Percentiles rank a stretch among this genome's conserved stretches.
Evolutionary conservation across 2,329 filamentous ascomycete genomes (phyloP).

Genomic region (Aspergillus sp.): DNA sequence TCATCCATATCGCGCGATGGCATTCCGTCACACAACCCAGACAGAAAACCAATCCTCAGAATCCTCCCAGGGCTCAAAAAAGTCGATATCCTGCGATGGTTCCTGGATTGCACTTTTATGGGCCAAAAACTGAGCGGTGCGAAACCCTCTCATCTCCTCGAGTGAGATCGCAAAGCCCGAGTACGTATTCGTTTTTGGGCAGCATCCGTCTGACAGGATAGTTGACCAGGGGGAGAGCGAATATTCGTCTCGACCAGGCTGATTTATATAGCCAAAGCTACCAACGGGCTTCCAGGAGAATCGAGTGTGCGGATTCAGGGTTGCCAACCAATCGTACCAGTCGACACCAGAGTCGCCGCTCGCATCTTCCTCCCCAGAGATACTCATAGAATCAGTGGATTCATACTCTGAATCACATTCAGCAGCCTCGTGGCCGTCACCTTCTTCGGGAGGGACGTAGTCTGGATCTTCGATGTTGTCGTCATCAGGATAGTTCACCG

Average conservation of each 20-base stretch:
- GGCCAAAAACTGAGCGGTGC: slow-evolving; percentile 14
- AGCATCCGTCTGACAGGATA: background rate
- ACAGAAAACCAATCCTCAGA: slow-evolving; percentile 12
- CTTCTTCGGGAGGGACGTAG: background rate
- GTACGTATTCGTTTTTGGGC: slow-evolving; percentile 3
- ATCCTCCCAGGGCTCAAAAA: slow-evolving; percentile 10
- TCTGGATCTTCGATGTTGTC: slow-evolving; percentile 2
- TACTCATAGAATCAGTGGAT: background rate
- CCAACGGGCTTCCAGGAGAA: background rate
- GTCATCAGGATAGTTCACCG: background rate
- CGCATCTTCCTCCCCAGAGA: background rate
- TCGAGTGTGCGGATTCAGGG: background rate
- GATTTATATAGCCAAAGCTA: background rate
- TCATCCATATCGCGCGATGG: slow-evolving; percentile 6
- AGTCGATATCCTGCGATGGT: background rate
- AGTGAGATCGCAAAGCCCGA: slow-evolving; percentile 9
- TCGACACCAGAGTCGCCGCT: background rate
- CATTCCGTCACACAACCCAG: slow-evolving; percentile 13
- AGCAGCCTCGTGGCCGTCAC: background rate
- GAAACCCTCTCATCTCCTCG: slow-evolving; percentile 14
- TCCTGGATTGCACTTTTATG: slow-evolving; percentile 1
- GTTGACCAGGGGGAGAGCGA: background rate
- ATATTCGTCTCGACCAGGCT: background rate
- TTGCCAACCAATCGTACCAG: background rate
- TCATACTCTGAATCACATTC: slow-evolving; percentile 10